phyloP scores from a whole-genome alignment of 2,329 filamentous ascomycete species.

The Arthrobotrys entomopaga region DNA sequence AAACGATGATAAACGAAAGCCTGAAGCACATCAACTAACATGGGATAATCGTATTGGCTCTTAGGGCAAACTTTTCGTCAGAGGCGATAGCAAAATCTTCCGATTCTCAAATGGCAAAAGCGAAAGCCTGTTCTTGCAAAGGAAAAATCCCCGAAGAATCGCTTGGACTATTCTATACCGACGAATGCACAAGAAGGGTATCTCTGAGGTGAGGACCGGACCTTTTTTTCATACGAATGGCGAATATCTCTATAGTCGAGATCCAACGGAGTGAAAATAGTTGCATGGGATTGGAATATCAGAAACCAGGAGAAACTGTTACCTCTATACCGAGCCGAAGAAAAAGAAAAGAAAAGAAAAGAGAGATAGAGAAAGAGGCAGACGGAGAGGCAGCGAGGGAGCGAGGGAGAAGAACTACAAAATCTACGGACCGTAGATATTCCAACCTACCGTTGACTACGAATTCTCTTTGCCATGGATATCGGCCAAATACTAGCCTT shows the following conservation, averaged over 20 bases:
- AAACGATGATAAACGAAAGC: conserved; percentile 1
- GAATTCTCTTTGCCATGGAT: too few species aligned
- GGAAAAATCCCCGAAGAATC: conserved; percentile 99
- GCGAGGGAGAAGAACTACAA: too few species aligned
- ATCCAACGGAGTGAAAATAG: too few species aligned
- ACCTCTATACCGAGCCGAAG: too few species aligned
- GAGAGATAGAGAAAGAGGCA: too few species aligned
- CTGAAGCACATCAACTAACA: conserved; percentile 17
- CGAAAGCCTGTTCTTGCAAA: conserved; percentile 99
- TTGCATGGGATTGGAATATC: too few species aligned
- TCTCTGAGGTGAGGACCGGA: conserved; percentile 88
- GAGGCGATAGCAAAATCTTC: conserved; percentile 99
- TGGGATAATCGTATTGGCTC: conserved; percentile 55
- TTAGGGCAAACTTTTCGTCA: conserved; percentile 99
- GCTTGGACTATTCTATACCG: conserved; percentile 98
- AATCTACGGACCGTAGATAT: too few species aligned
- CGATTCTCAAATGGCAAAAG: conserved; percentile 99
- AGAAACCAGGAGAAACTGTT: too few species aligned
- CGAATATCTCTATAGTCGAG: neutral
- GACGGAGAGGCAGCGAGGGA: too few species aligned
- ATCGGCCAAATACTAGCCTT: too few species aligned
- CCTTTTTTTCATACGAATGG: neutral
- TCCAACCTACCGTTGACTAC: too few species aligned
- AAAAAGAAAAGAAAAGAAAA: too few species aligned
- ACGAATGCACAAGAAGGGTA: conserved; percentile 99